Percentiles rank a stretch among this genome's conserved stretches.
Conservation (phyloP, 345 rosid species). For the Clarkia xantiana region DNA sequence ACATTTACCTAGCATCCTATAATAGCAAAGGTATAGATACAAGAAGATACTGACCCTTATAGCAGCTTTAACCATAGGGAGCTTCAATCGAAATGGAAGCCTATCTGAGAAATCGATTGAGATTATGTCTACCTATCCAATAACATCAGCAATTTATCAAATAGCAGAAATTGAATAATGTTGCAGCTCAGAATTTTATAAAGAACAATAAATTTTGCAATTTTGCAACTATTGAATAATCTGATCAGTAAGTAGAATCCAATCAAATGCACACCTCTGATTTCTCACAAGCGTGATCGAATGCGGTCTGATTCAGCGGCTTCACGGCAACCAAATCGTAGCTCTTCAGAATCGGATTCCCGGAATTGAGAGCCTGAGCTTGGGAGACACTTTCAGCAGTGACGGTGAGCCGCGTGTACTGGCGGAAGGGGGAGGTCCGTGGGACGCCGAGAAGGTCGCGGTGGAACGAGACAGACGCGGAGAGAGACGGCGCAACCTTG, state of each 20-base stretch:
- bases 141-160: neutral
- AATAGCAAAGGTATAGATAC: neutral
- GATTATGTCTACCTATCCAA: conserved; percentile 57
- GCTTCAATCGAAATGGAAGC: conserved; percentile 53
- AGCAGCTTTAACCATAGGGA: conserved; percentile 50
- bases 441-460: conserved; percentile 61
- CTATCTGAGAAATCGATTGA: conserved; percentile 52
- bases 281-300: conserved; percentile 56
- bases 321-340: conserved; percentile 66
- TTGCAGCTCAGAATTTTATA: too few relatives aligned
- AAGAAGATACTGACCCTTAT: conserved; percentile 32
- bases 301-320: conserved; percentile 57
- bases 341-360: conserved; percentile 53
- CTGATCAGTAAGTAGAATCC: neutral
- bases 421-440: conserved; percentile 57
- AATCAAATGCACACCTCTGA: conserved; percentile 34
- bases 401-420: conserved; percentile 79
- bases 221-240: neutral
- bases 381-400: conserved; percentile 39
- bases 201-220: neutral
- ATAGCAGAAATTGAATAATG: neutral
- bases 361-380: conserved; percentile 46
- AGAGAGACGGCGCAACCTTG: conserved; percentile 36
- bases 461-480: conserved; percentile 56
- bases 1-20: neutral